Evolutionary conservation across 1,284 basidiomycete species (phyloP), one percentile per base, ranked within the genome.

Genomic region (Chalciporus piperatoides): DNA sequence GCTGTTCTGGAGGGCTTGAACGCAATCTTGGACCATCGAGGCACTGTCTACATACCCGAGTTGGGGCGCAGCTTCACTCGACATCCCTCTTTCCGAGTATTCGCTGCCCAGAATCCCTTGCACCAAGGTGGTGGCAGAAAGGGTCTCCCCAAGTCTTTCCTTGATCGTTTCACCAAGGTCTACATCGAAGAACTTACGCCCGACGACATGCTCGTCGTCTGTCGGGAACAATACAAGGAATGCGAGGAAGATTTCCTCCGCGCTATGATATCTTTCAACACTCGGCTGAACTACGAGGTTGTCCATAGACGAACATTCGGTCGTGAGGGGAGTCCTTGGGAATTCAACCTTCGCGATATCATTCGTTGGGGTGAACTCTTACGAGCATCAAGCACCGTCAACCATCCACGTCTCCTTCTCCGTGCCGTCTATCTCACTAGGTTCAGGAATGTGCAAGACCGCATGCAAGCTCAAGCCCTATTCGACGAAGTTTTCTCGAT

Each of bases 91-190:
- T 99, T 99, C 73, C 85, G 95, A 35, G 86, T 99, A 41, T 99
- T 99, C 65, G 97, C 96, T 3, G 96, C 97, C 1, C 97, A 99
- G 65, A 99, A 99, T 68, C 97, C 97, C 17, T 74, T 97, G 23
- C 86, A 87, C 54, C 97, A 99, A 75, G 97, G 97, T 35, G 95
- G 97, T 48, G 96, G 96, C 8, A 84, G 97, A 41, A 99, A 99
- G 69, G 97, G 97, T 28, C 78, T 99, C 11, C 97, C 97, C 0
- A 96, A 93, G 65, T 98, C 96, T 0, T 98, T 98, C 71, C 77
- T 99, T 46, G 97, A 99, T 69, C 86, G 97, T 11, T 99, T 99
- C 72, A 98, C 93, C 21, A 96, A 97, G 69, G 96, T 99, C 37
- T 93, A 94, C 66, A 76, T 99, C 44, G 86, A 96, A 58, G 92